Evolutionary conservation across 176 grass and related monocot genomes (phyloP), one percentile per base, ranked within the genome.

Genomic region (Avena atlantica): DNA sequence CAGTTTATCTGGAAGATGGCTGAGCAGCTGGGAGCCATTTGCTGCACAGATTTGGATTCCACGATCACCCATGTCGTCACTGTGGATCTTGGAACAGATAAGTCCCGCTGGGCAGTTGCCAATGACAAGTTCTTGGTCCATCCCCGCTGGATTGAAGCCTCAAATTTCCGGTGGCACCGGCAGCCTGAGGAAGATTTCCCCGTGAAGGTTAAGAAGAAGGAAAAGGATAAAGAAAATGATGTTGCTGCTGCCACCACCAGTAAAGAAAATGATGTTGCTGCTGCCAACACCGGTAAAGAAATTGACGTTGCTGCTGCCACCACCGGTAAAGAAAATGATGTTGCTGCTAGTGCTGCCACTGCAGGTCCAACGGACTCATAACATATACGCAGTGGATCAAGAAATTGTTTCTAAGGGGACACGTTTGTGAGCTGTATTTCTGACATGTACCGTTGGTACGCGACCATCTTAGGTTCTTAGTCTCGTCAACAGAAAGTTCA

Each of bases 1-100:
- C 90, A 96, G 65, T 85, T 64, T 37, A 81, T 96, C 31, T 99
- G 94, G 97, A 99, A 91, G 79, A 81, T 99, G 86, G 97, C 92
- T 1, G 89, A 94, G 78, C 85, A 85, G 72, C 40, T 98, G 83
- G 96, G 96, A 59, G 93, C 96, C 3, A 69, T 81, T 84, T 98
- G 96, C 53, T 83, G 78, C 2, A 40, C 64, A 8, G 90, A 94
- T 1, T 82, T 98, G 76, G 96, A 98, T 27, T 59, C 72, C 0
- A 85, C 85, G 0, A 59, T 91, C 65, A 98, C 96, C 2, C 96
- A 98, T 67, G 92, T 98, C 1, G 88, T 94, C 12, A 83, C 96
- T 73, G 25, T 83, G 59, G 90, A 91, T 85, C 7, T 67, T 49
- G 88, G 86, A 77, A 98, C 93, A 24, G 77, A 91, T 16, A 97